These are phyloP conservation scores for Solanum sitiens DNA, from an alignment of 257 asterid genomes.

Conservation along the genomic window DNA sequence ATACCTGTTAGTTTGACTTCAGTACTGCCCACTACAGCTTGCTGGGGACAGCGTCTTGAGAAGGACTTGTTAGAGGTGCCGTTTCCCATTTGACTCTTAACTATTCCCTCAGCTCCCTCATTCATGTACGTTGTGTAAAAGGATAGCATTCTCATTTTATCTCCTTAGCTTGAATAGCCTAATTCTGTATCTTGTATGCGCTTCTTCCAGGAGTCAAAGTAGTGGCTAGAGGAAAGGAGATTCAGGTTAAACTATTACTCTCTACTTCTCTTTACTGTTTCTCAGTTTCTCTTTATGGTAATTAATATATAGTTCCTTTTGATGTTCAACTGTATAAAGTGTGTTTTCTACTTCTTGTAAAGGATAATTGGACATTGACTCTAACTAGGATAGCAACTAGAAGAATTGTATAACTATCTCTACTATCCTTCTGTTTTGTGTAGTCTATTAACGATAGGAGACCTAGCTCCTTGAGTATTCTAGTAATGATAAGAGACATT, in stretches of 20 bases:
- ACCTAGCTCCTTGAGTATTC: too few relatives aligned
- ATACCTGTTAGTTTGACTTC: neutral
- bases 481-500: too few relatives aligned
- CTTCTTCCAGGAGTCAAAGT: slow-evolving; percentile 78
- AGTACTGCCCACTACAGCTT: slow-evolving; percentile 36
- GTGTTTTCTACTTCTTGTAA: neutral
- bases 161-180: neutral
- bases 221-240: slow-evolving; percentile 85
- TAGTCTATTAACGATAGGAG: too few relatives aligned
- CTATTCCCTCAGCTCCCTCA: neutral
- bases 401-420: too few relatives aligned
- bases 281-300: neutral
- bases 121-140: neutral
- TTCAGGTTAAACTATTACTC: slow-evolving; percentile 53
- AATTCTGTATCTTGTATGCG: neutral
- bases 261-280: neutral
- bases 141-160: neutral
- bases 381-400: too few relatives aligned
- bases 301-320: neutral
- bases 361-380: too few relatives aligned
- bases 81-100: neutral
- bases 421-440: too few relatives aligned
- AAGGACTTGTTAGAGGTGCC: slow-evolving; percentile 89
- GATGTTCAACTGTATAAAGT: neutral
- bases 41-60: slow-evolving; percentile 96